These are phyloP conservation scores for Sindora glabra DNA, from an alignment of 306 rosid species.

Conservation along the genomic window DNA sequence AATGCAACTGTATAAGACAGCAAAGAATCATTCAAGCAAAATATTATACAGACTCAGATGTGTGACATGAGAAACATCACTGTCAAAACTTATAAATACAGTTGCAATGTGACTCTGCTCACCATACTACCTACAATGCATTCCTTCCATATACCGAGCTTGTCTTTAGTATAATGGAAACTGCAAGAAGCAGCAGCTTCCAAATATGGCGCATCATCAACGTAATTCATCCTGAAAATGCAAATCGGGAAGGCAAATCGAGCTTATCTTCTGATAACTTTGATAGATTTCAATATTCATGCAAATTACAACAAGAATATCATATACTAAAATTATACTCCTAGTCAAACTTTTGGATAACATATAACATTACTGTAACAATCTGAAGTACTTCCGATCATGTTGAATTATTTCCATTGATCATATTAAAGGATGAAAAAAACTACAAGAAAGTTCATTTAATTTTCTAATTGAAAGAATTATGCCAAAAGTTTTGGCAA, in stretches of 20 bases:
- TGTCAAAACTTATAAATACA: slow-evolving; percentile 38
- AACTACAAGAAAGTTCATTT: background rate
- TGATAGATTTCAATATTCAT: background rate
- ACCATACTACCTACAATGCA: slow-evolving; percentile 5
- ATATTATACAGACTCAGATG: slow-evolving; percentile 24
- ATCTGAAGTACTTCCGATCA: no score
- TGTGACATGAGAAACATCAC: slow-evolving; percentile 32
- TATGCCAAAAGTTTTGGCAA: no score
- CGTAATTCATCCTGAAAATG: slow-evolving; percentile 9
- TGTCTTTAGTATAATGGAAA: background rate
- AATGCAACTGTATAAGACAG: background rate
- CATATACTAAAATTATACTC: background rate
- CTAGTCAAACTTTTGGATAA: no score
- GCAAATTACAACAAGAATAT: background rate
- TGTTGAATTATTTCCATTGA: no score
- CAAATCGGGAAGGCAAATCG: background rate
- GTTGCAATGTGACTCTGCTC: slow-evolving; percentile 23
- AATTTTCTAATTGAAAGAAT: background rate
- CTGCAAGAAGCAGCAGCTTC: background rate
- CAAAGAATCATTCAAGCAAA: background rate
- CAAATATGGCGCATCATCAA: background rate
- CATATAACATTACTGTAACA: no score
- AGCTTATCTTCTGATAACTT: background rate
- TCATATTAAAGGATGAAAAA: no score
- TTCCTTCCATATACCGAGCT: background rate